A percentile compares a stretch with the other conserved stretches of the same genome.
Conservation (phyloP, 805 yeast genomes). For the Saccharomyces eubayanus region DNA sequence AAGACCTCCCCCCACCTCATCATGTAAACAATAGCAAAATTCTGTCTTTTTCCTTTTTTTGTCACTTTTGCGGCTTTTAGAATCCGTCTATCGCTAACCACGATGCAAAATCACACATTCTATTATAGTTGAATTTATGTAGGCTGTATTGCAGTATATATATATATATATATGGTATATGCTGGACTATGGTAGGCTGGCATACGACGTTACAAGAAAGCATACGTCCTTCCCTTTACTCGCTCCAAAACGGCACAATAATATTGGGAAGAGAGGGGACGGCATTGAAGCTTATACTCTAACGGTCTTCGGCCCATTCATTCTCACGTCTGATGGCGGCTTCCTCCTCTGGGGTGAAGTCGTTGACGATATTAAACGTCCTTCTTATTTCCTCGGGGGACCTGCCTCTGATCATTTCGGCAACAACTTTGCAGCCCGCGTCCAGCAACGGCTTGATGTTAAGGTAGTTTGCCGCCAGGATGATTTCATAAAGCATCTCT, state of each 20-base stretch:
- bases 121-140: background rate
- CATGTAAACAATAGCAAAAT: background rate
- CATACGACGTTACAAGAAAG: background rate
- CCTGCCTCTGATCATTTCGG: conserved; percentile 76
- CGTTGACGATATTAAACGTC: conserved; percentile 72
- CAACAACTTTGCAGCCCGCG: conserved; percentile 74
- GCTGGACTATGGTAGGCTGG: background rate
- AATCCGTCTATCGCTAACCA: background rate
- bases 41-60: background rate
- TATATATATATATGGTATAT: background rate
- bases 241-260: background rate
- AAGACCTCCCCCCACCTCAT: background rate
- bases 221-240: background rate
- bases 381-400: conserved; percentile 74
- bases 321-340: conserved; percentile 81
- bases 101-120: background rate
- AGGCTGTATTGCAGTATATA: background rate
- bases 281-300: conserved; percentile 2
- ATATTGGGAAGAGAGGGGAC: background rate
- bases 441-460: conserved; percentile 68
- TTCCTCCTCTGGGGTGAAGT: conserved; percentile 80
- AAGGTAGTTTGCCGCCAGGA: conserved; percentile 71
- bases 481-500: conserved; percentile 75
- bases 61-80: background rate
- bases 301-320: conserved; percentile 88